Evolutionary conservation across 169 alveolate species (phyloP), one percentile per base, ranked within the genome.

Genomic region (Neospora caninum): DNA sequence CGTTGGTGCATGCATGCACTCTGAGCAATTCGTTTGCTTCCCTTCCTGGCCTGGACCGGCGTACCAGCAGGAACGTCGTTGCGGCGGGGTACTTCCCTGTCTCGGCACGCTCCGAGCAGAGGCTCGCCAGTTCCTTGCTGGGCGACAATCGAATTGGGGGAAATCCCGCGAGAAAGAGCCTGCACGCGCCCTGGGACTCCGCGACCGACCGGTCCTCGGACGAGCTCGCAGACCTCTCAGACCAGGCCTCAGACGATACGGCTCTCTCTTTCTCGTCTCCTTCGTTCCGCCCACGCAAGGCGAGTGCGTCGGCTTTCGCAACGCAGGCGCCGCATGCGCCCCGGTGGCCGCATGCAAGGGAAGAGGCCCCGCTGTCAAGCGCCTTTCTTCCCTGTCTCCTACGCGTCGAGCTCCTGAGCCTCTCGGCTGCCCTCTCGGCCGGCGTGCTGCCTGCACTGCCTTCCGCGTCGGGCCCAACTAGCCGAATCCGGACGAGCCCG

Each of bases 31-130:
- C 89, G 10, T 82, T 82, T 22, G 67, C 41, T 0, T 42, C 69
- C 16, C 89, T 82, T 36, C 89, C 89, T 39, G 67, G 67, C 64
- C 69, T 82, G 38, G 89, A 82, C 31, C 89, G 67, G n/a, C 64
- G 39, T 2, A 18, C 20, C 69, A 82, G 89, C 64, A 7, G 89
- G n/a, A 82, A 42, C 36, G 89, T 82, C 38, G 89, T 82, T 6
- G 89, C 89, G 16, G 53, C 89, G 2, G 89, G 89, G 16, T 18
- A 0, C 89, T 82, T 82, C 64, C 67, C 89, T 78, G 39, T 42
- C 42, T 73, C 73, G 41, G 25, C 42, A 43, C 84, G 18, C 16
- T 36, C 39, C 7, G 43, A n/a, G 84, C 39, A 69, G 80, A 4
- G 13, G 38, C 80, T 9, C 80, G 41, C n/a, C n/a, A n/a, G 58